Evolutionary conservation across 2,329 filamentous ascomycete genomes (phyloP).

Genomic region (Neocucurbitaria cava): DNA sequence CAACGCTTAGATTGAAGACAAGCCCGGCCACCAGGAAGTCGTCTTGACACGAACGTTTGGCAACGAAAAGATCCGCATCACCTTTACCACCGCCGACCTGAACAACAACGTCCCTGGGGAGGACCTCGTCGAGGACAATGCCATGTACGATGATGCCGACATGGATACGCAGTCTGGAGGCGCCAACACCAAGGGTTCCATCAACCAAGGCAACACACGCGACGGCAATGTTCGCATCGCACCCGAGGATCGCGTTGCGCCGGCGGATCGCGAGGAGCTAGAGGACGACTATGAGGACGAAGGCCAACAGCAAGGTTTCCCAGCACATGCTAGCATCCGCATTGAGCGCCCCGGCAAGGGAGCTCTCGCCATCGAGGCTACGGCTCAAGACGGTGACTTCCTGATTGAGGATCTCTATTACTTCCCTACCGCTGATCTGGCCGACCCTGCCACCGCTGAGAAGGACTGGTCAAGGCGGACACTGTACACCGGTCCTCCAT

Average conservation of each 20-base stretch:
- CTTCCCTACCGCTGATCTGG: constrained; percentile 79
- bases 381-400: constrained; percentile 84
- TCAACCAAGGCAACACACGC: constrained; percentile 61
- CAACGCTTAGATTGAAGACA: constrained; percentile 68
- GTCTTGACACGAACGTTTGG: constrained; percentile 81
- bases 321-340: constrained; percentile 82
- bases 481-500: constrained; percentile 89
- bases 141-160: constrained; percentile 47
- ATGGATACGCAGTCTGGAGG: constrained; percentile 61
- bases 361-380: constrained; percentile 84
- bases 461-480: constrained; percentile 77
- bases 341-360: constrained; percentile 88
- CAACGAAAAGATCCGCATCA: constrained; percentile 87
- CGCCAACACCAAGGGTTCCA: constrained; percentile 62
- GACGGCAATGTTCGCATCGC: constrained; percentile 62
- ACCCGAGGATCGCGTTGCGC: constrained; percentile 63
- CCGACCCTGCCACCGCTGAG: constrained; percentile 77
- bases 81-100: constrained; percentile 85
- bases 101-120: constrained; percentile 55
- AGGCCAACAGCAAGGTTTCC: constrained; percentile 66
- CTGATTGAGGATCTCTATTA: constrained; percentile 90
- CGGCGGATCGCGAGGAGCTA: constrained; percentile 64
- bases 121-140: constrained; percentile 63
- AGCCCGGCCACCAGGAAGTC: constrained; percentile 85
- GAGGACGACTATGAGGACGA: constrained; percentile 64